A percentile compares a stretch with the other conserved stretches of the same genome.
Conservation (phyloP, 768 basidiomycete genomes). For the Phaffia tasmanica region DNA sequence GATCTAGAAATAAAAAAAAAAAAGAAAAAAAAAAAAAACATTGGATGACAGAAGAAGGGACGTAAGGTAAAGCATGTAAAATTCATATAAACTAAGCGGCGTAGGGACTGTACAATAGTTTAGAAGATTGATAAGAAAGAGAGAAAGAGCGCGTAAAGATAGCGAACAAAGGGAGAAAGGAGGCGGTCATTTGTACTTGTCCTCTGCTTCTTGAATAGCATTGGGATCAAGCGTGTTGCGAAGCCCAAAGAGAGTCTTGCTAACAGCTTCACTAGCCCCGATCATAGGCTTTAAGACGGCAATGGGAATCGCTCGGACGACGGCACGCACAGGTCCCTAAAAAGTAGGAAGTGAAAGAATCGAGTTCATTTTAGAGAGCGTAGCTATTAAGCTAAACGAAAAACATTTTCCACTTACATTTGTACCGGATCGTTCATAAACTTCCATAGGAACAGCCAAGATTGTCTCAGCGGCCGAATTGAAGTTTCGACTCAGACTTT, state of each 20-base stretch:
- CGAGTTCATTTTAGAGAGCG: neutral
- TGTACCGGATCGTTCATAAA: slow-evolving; percentile 84
- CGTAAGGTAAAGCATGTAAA: neutral
- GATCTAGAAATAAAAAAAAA: neutral
- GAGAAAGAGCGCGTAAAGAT: neutral
- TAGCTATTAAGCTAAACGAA: neutral
- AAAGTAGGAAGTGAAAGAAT: neutral
- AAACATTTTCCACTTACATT: slow-evolving; percentile 50
- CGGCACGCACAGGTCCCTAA: slow-evolving; percentile 83
- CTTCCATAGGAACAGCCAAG: slow-evolving; percentile 96
- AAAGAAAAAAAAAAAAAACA: neutral
- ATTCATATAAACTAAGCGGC: neutral
- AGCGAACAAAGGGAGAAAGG: neutral
- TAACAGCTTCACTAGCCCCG: slow-evolving; percentile 89
- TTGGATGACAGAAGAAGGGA: neutral
- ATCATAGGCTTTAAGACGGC: slow-evolving; percentile 98
- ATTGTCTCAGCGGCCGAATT: slow-evolving; percentile 96
- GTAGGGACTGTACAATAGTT: no score
- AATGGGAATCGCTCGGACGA: slow-evolving; percentile 92
- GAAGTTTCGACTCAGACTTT: slow-evolving; percentile 71
- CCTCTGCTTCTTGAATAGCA: slow-evolving; percentile 67
- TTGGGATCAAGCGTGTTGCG: slow-evolving; percentile 87
- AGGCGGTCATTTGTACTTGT: slow-evolving; percentile 63
- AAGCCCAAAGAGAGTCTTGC: slow-evolving; percentile 85
- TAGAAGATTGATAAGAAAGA: neutral